phyloP scores from a whole-genome alignment of 768 basidiomycete genomes.

The Russula vinacea region DNA sequence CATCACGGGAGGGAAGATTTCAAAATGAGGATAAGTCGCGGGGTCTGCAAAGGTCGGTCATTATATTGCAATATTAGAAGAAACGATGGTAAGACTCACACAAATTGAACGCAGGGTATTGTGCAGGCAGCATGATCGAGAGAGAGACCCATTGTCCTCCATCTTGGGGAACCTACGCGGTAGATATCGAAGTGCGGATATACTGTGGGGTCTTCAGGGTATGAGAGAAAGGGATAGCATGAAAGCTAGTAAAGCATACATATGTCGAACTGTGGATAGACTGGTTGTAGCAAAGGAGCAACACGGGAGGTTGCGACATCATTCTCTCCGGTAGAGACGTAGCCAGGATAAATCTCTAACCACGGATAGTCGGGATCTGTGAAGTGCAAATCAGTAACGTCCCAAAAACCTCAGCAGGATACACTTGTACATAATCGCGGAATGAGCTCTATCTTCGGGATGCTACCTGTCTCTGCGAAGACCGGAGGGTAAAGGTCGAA shows the following conservation, averaged over 20 bases:
- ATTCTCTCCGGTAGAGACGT: slow-evolving; percentile 12
- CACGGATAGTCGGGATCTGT: slow-evolving; percentile 25
- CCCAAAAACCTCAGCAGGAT: neutral
- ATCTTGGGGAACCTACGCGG: slow-evolving; percentile 15
- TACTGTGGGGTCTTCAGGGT: slow-evolving; percentile 15
- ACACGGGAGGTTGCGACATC: slow-evolving; percentile 28
- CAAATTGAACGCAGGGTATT: slow-evolving; percentile 32
- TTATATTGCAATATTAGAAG: neutral
- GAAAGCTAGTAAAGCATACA: slow-evolving; percentile 7
- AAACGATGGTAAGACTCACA: slow-evolving; percentile 29
- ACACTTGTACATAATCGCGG: slow-evolving; percentile 14
- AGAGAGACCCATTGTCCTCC: neutral
- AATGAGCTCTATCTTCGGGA: neutral
- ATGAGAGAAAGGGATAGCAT: neutral
- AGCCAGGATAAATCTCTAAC: slow-evolving; percentile 27
- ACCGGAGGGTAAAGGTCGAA: slow-evolving; percentile 21
- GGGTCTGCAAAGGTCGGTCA: slow-evolving; percentile 25
- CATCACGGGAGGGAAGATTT: slow-evolving; percentile 28
- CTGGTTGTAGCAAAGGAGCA: neutral
- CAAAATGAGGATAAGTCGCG: slow-evolving; percentile 34
- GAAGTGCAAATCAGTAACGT: neutral
- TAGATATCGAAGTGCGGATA: slow-evolving; percentile 36
- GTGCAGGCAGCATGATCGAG: slow-evolving; percentile 1
- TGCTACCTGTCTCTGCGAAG: slow-evolving; percentile 1
- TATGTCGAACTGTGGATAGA: slow-evolving; percentile 15